Percentiles rank a stretch among this genome's conserved stretches.
phyloP scores from a whole-genome alignment of 208 protist genomes.

The Acanthamoeba royreba region DNA sequence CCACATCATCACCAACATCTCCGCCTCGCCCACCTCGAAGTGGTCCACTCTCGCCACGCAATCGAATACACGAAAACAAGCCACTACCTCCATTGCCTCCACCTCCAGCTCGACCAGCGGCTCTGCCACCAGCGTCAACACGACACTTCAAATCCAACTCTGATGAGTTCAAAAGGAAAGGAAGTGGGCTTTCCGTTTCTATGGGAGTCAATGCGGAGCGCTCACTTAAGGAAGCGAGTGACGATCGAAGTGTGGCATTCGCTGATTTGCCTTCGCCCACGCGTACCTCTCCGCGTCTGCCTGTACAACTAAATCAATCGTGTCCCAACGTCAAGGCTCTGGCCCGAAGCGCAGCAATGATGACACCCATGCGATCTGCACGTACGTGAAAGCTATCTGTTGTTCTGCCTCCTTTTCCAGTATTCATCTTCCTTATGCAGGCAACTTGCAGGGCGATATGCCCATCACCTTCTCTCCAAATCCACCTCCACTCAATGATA shows the following conservation, averaged over 20 bases:
- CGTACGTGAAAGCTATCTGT: background rate
- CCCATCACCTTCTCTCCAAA: background rate
- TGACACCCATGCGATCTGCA: background rate
- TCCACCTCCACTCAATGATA: background rate
- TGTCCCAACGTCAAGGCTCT: background rate
- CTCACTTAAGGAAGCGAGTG: background rate
- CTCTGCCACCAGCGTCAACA: background rate
- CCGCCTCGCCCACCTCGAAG: background rate
- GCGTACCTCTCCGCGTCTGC: background rate
- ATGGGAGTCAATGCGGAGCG: background rate
- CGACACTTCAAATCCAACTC: slow-evolving; percentile 22
- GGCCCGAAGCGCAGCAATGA: background rate
- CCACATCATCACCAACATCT: background rate
- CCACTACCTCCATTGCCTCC: background rate
- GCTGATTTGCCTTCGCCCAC: background rate
- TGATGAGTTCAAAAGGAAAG: background rate
- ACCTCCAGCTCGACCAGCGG: background rate
- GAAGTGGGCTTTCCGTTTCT: background rate
- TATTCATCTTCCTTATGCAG: background rate
- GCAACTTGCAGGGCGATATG: background rate
- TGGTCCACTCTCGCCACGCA: too few species aligned
- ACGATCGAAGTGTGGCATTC: background rate
- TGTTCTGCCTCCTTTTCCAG: background rate
- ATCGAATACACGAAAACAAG: background rate
- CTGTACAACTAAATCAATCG: background rate